phyloP scores from a whole-genome alignment of 306 rosid species.

The Medicago ruthenica region DNA sequence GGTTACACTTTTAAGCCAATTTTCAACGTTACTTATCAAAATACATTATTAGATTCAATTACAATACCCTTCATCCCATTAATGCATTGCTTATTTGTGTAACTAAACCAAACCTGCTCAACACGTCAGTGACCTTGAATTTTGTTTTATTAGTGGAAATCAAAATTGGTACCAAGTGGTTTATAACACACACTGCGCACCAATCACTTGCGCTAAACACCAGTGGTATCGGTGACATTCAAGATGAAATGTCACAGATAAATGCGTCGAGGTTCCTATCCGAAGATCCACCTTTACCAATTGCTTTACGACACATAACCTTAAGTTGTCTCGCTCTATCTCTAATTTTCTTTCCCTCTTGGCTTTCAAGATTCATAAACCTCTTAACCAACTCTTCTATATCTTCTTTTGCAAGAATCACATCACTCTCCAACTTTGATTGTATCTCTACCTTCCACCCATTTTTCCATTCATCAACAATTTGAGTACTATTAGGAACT shows the following conservation, averaged over 20 bases:
- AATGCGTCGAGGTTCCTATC: slow-evolving; percentile 53
- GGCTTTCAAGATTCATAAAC: slow-evolving; percentile 48
- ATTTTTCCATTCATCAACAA: slow-evolving; percentile 58
- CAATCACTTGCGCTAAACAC: not conserved
- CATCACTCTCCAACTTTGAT: slow-evolving; percentile 33
- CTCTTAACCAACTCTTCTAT: slow-evolving; percentile 36
- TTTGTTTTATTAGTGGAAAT: not conserved
- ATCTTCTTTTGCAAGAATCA: slow-evolving; percentile 35
- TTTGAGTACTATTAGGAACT: slow-evolving; percentile 51
- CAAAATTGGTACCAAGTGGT: not conserved
- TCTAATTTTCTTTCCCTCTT: slow-evolving; percentile 48
- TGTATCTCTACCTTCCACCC: slow-evolving; percentile 44
- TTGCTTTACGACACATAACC: slow-evolving; percentile 47
- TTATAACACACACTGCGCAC: not conserved
- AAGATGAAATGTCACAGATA: slow-evolving; percentile 42
- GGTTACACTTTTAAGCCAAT: not conserved
- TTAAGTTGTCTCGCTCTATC: slow-evolving; percentile 46
- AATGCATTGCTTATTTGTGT: not conserved
- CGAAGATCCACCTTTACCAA: slow-evolving; percentile 55
- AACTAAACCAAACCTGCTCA: not conserved
- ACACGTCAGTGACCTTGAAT: not conserved
- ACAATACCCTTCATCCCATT: not conserved
- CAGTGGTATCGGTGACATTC: not conserved
- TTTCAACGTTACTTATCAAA: slow-evolving; percentile 21
- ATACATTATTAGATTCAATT: not conserved